Percentiles rank a stretch among this genome's conserved stretches.
These are phyloP conservation scores for Carex kokanica DNA, from an alignment of 176 grass and related monocot species.

Conservation along the genomic window DNA sequence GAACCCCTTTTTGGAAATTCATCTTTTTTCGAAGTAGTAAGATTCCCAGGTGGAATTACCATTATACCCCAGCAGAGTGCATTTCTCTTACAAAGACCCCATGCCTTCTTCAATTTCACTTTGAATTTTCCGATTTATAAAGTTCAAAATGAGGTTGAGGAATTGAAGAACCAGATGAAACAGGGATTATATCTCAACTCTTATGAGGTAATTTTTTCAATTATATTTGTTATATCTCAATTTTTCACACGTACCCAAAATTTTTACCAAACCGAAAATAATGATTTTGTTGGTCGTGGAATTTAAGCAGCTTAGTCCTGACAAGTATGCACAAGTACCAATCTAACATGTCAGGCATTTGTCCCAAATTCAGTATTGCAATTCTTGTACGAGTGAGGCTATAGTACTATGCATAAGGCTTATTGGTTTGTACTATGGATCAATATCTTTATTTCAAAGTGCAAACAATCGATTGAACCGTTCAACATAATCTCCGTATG, in stretches of 20 bases:
- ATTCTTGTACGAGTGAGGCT: not conserved
- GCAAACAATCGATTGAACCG: too few species aligned
- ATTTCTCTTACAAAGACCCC: slow-evolving; percentile 69
- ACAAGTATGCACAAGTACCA: not conserved
- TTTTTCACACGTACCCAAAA: not conserved
- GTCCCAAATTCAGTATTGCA: not conserved
- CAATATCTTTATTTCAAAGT: too few species aligned
- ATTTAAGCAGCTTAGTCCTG: not conserved
- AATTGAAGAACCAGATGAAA: slow-evolving; percentile 88
- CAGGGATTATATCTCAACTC: slow-evolving; percentile 60
- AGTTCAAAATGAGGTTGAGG: slow-evolving; percentile 52
- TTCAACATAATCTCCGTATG: too few species aligned
- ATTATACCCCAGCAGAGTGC: slow-evolving; percentile 81
- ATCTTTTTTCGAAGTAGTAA: slow-evolving; percentile 64
- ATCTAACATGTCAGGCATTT: not conserved
- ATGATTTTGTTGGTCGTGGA: not conserved
- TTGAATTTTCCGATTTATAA: slow-evolving; percentile 73
- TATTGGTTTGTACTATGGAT: too few species aligned
- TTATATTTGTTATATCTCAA: not conserved
- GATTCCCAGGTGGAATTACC: slow-evolving; percentile 85
- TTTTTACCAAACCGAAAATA: not conserved
- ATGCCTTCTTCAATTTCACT: slow-evolving; percentile 80
- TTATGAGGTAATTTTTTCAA: slow-evolving; percentile 56
- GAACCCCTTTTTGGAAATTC: slow-evolving; percentile 60
- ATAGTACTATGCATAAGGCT: too few species aligned